A percentile compares a stretch with the other conserved stretches of the same genome.
Evolutionary conservation across 2,329 filamentous ascomycete genomes (phyloP).

Genomic region (Dactylellina cionopaga): DNA sequence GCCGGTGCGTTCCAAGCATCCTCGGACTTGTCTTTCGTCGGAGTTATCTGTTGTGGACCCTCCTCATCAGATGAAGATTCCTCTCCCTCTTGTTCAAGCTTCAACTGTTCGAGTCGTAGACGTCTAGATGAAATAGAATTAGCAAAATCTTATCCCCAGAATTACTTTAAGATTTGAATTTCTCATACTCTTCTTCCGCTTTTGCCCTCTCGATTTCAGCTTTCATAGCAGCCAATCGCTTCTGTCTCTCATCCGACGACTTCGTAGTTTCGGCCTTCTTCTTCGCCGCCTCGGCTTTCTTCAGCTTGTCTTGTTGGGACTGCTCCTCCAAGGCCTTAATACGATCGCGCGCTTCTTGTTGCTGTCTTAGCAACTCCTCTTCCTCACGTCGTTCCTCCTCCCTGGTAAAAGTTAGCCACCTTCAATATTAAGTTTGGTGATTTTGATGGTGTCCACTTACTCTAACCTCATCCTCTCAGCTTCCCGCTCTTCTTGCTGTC

Average conservation of each 20-base stretch:
- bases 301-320: constrained; percentile 89
- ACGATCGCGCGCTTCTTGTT: constrained; percentile 81
- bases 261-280: constrained; percentile 87
- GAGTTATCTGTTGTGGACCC: constrained; percentile 71
- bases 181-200: constrained; percentile 70
- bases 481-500: constrained; percentile 74
- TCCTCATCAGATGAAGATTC: constrained; percentile 85
- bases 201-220: constrained; percentile 92
- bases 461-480: constrained; percentile 79
- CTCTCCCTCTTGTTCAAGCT: constrained; percentile 70
- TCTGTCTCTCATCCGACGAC: constrained; percentile 88
- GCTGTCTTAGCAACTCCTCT: constrained; percentile 80
- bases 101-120: constrained; percentile 79
- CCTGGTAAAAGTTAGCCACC: constrained; percentile 66
- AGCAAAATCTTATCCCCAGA: too few relatives aligned
- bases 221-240: constrained; percentile 81
- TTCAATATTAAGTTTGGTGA: too few relatives aligned
- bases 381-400: constrained; percentile 78
- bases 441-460: too few relatives aligned
- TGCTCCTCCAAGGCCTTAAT: constrained; percentile 92
- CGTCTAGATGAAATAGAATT: constrained; percentile 53
- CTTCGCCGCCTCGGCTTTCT: constrained; percentile 95
- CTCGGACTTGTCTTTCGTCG: constrained; percentile 69
- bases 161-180: too few relatives aligned
- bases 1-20: constrained; percentile 56